Base-by-base conservation (phyloP, 805 yeast genomes). In the Ogataea nakhonphanomensis region DNA sequence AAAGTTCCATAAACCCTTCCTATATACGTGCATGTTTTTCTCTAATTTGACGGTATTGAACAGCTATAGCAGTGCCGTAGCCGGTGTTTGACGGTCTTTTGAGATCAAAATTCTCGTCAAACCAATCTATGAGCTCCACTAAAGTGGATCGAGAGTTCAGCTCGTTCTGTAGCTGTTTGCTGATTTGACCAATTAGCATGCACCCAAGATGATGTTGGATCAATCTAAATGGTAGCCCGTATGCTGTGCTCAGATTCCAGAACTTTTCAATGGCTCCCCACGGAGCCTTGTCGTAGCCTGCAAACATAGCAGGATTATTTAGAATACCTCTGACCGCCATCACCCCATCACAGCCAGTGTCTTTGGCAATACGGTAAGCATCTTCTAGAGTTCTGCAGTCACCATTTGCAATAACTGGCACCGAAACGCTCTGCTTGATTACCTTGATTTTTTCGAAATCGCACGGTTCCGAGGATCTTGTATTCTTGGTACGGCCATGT, bases 321-420 rank as follows among this genome's bases (percentile, higher is more conserved):
- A 93, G 65, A 3, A 87, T 68, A 0, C 99, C 99, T 46, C 99
- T 67, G 1, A 86, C 99, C 2, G 97, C 83, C 99, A 93, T 93
- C 7, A 93, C 84, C 7, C 98, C 99, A 58, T 87, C 93, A 29
- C 79, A 88, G 1, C 84, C 83, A 0, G 98, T 89, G 37, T 59
- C 58, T 9, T 73, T 65, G 0, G 78, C 76, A 21, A 91, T 90
- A 13, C 59, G 56, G 30, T 66, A 53, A n/a, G 84, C 81, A 57
- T 88, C 96, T 12, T 69, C 65, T 17, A 79, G 63, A 0, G 74
- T 57, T 54, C 84, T 84, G 55, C 95, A 90, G 62, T 93, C 98
- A n/a, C 99, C 99, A 56, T 93, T 93, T 2, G 98, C 96, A n/a
- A 93, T 83, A 1, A 93, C 89, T 0, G 97, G 98, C 0, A 83